These are phyloP conservation scores for Zoysia matrella DNA, from an alignment of 202 grass and related monocot genomes.

Conservation along the genomic window DNA sequence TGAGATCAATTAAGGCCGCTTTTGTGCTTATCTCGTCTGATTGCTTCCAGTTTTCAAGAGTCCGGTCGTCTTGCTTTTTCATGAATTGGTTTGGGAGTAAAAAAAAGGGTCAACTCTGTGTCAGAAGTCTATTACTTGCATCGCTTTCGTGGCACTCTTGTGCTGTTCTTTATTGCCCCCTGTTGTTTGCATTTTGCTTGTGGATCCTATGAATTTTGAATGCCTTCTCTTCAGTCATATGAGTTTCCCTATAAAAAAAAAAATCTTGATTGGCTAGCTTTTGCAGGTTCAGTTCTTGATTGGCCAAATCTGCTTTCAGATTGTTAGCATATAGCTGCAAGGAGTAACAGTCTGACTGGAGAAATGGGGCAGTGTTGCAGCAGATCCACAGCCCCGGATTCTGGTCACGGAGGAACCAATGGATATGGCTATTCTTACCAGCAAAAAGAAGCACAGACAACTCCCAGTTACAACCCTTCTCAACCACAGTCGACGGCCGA, in stretches of 20 bases:
- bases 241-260: conserved; percentile 11
- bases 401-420: conserved; percentile 49
- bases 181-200: conserved; percentile 34
- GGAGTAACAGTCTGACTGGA: conserved; percentile 39
- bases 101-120: conserved; percentile 42
- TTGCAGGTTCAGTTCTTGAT: conserved; percentile 48
- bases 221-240: conserved; percentile 27
- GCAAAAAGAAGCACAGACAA: conserved; percentile 41
- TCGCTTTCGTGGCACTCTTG: conserved; percentile 14
- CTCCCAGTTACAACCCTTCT: conserved; percentile 57
- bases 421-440: conserved; percentile 56
- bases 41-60: too few relatives aligned
- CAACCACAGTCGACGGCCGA: conserved; percentile 42
- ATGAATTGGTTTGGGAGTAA: conserved; percentile 32
- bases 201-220: conserved; percentile 34
- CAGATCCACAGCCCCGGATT: conserved; percentile 52
- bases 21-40: conserved; percentile 24
- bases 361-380: conserved; percentile 89
- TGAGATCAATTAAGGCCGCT: background rate
- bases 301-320: conserved; percentile 9
- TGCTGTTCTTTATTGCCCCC: background rate
- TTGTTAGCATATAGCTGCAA: conserved; percentile 33
- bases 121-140: conserved; percentile 25
- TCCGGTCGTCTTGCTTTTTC: conserved; percentile 8
- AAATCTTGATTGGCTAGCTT: conserved; percentile 11